Evolutionary conservation across 345 rosid species (phyloP).

Genomic region (Litchi chinensis): DNA sequence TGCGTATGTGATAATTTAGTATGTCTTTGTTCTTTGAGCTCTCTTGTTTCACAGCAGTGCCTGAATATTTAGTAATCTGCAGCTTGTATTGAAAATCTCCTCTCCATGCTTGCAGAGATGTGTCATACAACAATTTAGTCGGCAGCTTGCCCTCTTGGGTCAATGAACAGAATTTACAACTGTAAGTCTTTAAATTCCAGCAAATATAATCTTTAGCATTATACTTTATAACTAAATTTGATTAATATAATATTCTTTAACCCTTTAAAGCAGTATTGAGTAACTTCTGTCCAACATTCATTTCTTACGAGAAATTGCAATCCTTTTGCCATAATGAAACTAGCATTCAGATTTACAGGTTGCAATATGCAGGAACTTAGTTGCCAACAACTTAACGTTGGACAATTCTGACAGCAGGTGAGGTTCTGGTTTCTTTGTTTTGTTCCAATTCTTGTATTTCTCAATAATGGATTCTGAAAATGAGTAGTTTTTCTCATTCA

Average conservation of each 20-base stretch:
- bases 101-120: slow-evolving; percentile 54
- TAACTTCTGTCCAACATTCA: neutral
- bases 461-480: neutral
- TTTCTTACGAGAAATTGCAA: neutral
- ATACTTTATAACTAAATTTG: neutral
- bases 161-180: slow-evolving; percentile 37
- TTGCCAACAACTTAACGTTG: slow-evolving; percentile 69
- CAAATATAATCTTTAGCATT: neutral
- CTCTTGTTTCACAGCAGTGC: neutral
- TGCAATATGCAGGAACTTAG: slow-evolving; percentile 60
- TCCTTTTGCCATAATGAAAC: slow-evolving; percentile 15
- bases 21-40: neutral
- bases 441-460: slow-evolving; percentile 4
- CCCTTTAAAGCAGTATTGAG: neutral
- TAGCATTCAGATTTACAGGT: slow-evolving; percentile 8
- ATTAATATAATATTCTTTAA: neutral
- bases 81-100: slow-evolving; percentile 3
- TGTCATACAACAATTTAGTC: slow-evolving; percentile 66
- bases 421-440: slow-evolving; percentile 9
- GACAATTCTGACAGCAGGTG: slow-evolving; percentile 49
- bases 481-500: neutral
- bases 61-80: neutral
- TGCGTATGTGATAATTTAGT: neutral
- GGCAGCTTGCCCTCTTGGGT: slow-evolving; percentile 79
- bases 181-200: slow-evolving; percentile 42